These are phyloP conservation scores for Alternaria tenuissima DNA, from an alignment of 2,329 filamentous ascomycete species.

Conservation along the genomic window DNA sequence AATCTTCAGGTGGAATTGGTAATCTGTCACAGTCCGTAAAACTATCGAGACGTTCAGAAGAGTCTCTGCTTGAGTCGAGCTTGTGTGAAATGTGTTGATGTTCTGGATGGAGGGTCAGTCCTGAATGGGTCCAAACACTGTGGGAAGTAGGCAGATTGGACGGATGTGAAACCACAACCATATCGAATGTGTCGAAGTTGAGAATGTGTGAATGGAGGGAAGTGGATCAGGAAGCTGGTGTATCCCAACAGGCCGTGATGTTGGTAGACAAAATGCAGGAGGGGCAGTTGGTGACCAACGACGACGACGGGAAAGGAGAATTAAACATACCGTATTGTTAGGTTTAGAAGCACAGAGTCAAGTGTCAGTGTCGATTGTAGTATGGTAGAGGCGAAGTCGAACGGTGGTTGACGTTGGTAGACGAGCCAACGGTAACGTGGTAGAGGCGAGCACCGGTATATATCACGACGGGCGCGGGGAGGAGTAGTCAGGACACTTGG, in stretches of 20 bases:
- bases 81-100: not conserved
- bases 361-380: not conserved
- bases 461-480: slow-evolving; percentile 42
- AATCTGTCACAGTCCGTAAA: not conserved
- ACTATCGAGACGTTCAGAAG: not conserved
- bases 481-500: slow-evolving; percentile 31
- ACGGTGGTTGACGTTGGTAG: slow-evolving; percentile 25
- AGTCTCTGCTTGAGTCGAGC: not conserved
- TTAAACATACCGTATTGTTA: slow-evolving; percentile 14
- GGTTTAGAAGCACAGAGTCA: slow-evolving; percentile 14
- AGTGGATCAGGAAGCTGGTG: not conserved
- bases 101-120: slow-evolving; percentile 18
- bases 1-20: not conserved
- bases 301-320: slow-evolving; percentile 1
- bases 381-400: slow-evolving; percentile 19
- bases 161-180: not conserved
- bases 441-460: slow-evolving; percentile 45
- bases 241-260: not conserved
- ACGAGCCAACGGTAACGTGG: slow-evolving; percentile 40
- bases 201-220: not conserved
- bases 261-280: not conserved
- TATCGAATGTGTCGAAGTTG: not conserved
- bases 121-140: slow-evolving; percentile 10
- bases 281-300: not conserved
- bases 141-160: not conserved